A percentile compares a stretch with the other conserved stretches of the same genome.
These are phyloP conservation scores for Dendrobium officinale DNA, from an alignment of 106 monocot genomes.

Conservation along the genomic window DNA sequence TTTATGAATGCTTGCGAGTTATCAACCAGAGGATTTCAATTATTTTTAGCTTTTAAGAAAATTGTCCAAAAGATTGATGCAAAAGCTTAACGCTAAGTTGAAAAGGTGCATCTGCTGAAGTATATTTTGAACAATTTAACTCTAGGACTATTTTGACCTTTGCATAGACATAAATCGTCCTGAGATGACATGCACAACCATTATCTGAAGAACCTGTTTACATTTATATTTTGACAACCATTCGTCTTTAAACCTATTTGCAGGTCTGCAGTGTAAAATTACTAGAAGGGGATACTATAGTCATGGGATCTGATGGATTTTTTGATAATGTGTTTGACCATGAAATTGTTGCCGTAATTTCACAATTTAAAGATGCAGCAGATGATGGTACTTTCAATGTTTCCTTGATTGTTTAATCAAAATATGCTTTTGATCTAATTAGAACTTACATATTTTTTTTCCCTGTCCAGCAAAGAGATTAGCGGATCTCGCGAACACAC, in stretches of 20 bases:
- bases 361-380: constrained; percentile 28
- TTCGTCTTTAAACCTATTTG: neutral
- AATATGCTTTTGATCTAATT: neutral
- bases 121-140: too few species aligned
- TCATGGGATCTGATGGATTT: constrained; percentile 92
- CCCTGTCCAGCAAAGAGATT: constrained; percentile 65
- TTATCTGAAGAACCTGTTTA: too few species aligned
- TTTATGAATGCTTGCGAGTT: too few species aligned
- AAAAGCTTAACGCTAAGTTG: too few species aligned
- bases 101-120: too few species aligned
- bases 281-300: constrained; percentile 58
- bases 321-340: constrained; percentile 87
- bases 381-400: constrained; percentile 44
- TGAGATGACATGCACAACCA: too few species aligned
- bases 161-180: too few species aligned
- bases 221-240: neutral
- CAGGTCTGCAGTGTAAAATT: constrained; percentile 68
- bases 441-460: neutral
- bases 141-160: too few species aligned
- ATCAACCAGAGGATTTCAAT: too few species aligned
- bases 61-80: too few species aligned
- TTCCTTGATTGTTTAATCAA: neutral
- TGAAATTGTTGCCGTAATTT: constrained; percentile 60
- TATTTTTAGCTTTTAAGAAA: too few species aligned
- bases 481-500: constrained; percentile 60